phyloP scores from a whole-genome alignment of 805 yeast genomes.

The Nakazawaea populi region DNA sequence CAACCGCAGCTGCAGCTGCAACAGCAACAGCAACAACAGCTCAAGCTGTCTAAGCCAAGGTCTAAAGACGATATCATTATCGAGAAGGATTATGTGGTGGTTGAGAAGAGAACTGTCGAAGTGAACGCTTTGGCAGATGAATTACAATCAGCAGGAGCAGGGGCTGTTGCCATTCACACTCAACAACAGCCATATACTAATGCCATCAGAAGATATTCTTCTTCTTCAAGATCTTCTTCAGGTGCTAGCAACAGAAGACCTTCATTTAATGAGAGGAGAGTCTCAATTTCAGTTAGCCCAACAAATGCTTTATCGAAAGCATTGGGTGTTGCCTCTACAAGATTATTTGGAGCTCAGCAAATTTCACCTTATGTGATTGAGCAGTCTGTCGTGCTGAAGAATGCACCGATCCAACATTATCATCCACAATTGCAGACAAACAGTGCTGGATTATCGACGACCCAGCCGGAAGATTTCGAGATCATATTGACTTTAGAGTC shows the following conservation, averaged over 20 bases:
- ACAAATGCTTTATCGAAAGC: slow-evolving; percentile 88
- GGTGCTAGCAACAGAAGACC: slow-evolving; percentile 51
- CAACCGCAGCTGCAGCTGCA: not conserved
- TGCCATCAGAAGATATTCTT: slow-evolving; percentile 26
- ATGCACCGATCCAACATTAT: slow-evolving; percentile 11
- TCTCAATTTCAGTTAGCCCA: slow-evolving; percentile 70
- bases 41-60: slow-evolving; percentile 4
- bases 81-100: slow-evolving; percentile 89
- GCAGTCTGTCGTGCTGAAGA: not conserved
- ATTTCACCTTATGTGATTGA: slow-evolving; percentile 10
- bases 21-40: not conserved
- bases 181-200: slow-evolving; percentile 13
- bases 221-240: slow-evolving; percentile 40
- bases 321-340: slow-evolving; percentile 73
- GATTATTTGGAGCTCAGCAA: slow-evolving; percentile 59
- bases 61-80: slow-evolving; percentile 37
- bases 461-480: slow-evolving; percentile 25
- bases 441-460: slow-evolving; percentile 21
- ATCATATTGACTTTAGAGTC: slow-evolving; percentile 53
- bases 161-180: slow-evolving; percentile 32
- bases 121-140: slow-evolving; percentile 96
- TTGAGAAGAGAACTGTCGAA: slow-evolving; percentile 91
- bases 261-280: slow-evolving; percentile 55
- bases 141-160: slow-evolving; percentile 57
- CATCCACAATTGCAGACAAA: slow-evolving; percentile 21